Base-by-base conservation (phyloP, 2,329 filamentous ascomycete species). In the Fusarium sp. region DNA sequence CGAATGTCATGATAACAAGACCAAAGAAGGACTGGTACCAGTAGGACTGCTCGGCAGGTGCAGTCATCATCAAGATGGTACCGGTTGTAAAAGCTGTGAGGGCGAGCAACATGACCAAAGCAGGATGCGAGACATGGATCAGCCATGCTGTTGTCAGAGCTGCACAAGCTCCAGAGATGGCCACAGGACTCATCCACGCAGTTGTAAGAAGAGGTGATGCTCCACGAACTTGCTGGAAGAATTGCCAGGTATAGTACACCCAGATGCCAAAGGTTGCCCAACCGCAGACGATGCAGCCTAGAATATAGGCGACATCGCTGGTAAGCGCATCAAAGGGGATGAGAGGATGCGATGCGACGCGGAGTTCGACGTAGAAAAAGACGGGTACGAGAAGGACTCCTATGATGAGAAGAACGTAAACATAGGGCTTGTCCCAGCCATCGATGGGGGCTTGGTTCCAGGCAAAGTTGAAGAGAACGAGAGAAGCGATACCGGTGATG, bases 391-490 rank as follows among this genome's bases (percentile, higher is more conserved):
- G 77, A 0, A 89, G 37, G 4, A 87, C 58, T 1, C 89, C 89
- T 5, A 90, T 63, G 37, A 91, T 84, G 1, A 92, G 79, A 1
- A 86, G 78, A 0, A 85, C 79, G 61, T 86, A 85, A n/a, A 89
- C 81, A 57, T 88, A 88, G 0, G 86, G 80, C 9, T 82, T 80
- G 2, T 78, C 69, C 89, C 89, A 92, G 3, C 88, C 88, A 3
- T 83, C 85, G 1, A 87, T 80, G 0, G 87, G 84, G 0, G 86
- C 89, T 73, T 92, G 88, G 61, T 90, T 91, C 87, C 88, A 91
- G 1, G 89, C 86, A 69, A 92, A 87, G 74, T 91, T 91, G 77
- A 92, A 83, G 20, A 92, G 80, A 0, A 90, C 81, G 24, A 92
- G 79, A 0, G 84, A 84, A 0, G 81, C 79, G 20, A 91, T 81